Base-by-base conservation (phyloP, 1,284 basidiomycete species). In the Trichosporon faecale region DNA sequence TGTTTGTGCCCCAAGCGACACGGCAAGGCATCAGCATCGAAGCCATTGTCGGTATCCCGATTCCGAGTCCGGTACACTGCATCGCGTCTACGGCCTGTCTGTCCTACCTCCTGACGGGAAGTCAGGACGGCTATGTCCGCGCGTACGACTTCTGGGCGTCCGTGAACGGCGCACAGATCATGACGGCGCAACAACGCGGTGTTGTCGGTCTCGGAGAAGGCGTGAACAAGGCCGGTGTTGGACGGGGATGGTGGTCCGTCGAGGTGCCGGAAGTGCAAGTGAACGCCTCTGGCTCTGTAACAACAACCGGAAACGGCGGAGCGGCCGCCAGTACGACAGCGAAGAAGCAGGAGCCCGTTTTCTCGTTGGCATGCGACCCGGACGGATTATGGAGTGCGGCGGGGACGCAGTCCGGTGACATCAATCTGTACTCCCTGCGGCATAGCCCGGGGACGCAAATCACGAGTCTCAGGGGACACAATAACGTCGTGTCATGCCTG, bases 91-190 rank as follows among this genome's bases (percentile, higher is more conserved):
- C 93, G 0, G 84, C 88, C n/a, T 97, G 95, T 82, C 90, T 94
- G 86, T 89, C 91, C 29, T 93, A 95, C 78, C 86, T 98, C 14
- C 84, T 98, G 63, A 94, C 94, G 4, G 95, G 95, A 49, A 93
- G 93, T 11, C 91, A 95, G 72, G 95, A 98, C 82, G 95, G 95
- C 11, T 95, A 94, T 77, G 91, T 98, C 61, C 89, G 95, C 52
- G 89, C 93, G 83, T 98, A 97, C 84, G 95, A 98, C 82, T 88
- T 96, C 66, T 95, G 93, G 83, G 83, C 91, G 27, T 91, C 92
- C 61, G 90, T 94, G 66, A 98, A 97, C 79, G 90, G 93, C 69
- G 92, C 92, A 76, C 89, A 89, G 46, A 90, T 94, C 78, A 87
- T 98, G 74, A 95, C 92, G 40, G 92, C 94, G 44, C 94, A 94